Evolutionary conservation across 2,329 filamentous ascomycete genomes (phyloP).

Genomic region (Sporothrix curviconia): DNA sequence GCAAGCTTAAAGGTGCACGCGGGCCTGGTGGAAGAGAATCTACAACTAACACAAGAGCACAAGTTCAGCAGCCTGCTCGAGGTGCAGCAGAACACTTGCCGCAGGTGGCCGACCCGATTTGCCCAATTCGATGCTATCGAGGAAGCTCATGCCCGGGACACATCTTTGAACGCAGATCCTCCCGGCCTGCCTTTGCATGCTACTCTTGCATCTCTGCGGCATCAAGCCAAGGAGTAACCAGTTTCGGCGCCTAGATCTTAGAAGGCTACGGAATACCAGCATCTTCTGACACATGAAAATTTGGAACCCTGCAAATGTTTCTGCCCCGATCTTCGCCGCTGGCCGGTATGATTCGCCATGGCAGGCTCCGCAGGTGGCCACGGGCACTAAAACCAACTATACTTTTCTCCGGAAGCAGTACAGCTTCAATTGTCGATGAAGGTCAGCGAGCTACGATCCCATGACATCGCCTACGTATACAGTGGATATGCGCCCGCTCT

Average conservation of each 20-base stretch:
- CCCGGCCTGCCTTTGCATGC: constrained; percentile 76
- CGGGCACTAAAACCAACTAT: constrained; percentile 80
- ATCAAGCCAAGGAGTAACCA: constrained; percentile 82
- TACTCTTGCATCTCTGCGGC: constrained; percentile 84
- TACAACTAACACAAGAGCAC: too few relatives aligned
- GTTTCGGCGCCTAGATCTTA: constrained; percentile 79
- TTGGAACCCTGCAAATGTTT: constrained; percentile 88
- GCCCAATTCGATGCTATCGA: constrained; percentile 87
- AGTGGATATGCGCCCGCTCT: constrained; percentile 93
- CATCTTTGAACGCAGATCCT: constrained; percentile 75
- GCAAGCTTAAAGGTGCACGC: constrained; percentile 86
- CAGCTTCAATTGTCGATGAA: constrained; percentile 88
- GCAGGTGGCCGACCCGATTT: constrained; percentile 81
- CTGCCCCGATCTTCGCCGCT: constrained; percentile 69
- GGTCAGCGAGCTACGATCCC: constrained; percentile 88
- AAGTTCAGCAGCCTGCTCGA: constrained; percentile 83
- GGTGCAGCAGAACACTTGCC: constrained; percentile 90
- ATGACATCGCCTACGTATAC: constrained; percentile 96
- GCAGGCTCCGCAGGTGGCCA: constrained; percentile 46
- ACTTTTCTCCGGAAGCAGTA: constrained; percentile 78
- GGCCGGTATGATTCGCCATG: constrained; percentile 75
- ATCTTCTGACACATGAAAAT: constrained; percentile 79
- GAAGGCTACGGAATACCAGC: constrained; percentile 94
- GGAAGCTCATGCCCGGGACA: constrained; percentile 88
- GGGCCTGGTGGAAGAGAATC: too few relatives aligned